Conservation (phyloP, 768 basidiomycete species). For the Cystobasidium tubakii region DNA sequence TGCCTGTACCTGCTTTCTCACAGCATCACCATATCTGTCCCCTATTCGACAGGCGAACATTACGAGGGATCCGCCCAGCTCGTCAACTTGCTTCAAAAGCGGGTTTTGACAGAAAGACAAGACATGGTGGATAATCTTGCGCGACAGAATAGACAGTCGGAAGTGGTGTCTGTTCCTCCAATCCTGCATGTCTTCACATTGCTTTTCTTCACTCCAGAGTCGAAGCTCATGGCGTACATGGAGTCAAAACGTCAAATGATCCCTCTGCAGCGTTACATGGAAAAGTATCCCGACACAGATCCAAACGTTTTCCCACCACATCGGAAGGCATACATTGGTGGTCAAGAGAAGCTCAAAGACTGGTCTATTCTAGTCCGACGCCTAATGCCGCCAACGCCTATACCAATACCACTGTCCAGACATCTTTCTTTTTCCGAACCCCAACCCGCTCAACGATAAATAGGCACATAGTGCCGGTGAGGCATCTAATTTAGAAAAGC, state of each 20-base stretch:
- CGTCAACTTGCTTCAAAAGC: not conserved
- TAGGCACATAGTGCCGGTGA: too few relatives aligned
- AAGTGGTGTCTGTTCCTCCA: not conserved
- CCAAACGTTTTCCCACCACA: conserved; percentile 17
- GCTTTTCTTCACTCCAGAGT: conserved; percentile 26
- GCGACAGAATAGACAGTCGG: not conserved
- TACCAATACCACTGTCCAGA: not conserved
- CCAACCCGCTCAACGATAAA: too few relatives aligned
- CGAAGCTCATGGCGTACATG: conserved; percentile 5
- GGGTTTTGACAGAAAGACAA: not conserved
- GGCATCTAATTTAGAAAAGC: too few relatives aligned
- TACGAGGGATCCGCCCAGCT: conserved; percentile 28
- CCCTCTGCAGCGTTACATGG: conserved; percentile 9
- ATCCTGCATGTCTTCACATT: conserved; percentile 11
- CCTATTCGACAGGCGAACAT: conserved; percentile 18
- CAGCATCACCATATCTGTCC: conserved; percentile 15
- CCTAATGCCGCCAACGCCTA: not conserved
- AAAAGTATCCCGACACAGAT: conserved; percentile 28
- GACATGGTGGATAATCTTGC: not conserved
- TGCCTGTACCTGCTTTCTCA: too few relatives aligned
- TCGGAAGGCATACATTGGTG: not conserved
- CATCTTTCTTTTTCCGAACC: not conserved
- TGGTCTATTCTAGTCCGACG: not conserved
- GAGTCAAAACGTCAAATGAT: conserved; percentile 15
- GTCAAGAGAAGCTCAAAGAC: not conserved